These are phyloP conservation scores for Salvia miltiorrhiza DNA, from an alignment of 257 asterid genomes.

Conservation along the genomic window DNA sequence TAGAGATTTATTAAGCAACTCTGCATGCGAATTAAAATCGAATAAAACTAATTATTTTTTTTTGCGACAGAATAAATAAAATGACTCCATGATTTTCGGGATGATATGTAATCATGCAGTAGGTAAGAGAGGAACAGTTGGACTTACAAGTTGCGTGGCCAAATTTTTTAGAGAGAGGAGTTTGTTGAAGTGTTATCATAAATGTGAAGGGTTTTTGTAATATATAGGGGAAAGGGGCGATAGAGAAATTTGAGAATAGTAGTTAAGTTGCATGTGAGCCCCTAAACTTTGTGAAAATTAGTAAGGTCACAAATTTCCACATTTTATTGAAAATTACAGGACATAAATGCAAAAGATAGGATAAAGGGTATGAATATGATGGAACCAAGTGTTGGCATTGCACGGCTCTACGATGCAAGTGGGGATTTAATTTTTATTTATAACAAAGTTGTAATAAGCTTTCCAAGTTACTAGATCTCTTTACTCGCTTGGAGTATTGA, in stretches of 20 bases:
- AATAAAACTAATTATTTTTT: background rate
- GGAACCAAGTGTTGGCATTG: slow-evolving; percentile 26
- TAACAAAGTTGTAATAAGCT: background rate
- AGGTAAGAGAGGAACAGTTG: background rate
- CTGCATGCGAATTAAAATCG: slow-evolving; percentile 5
- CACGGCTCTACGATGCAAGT: slow-evolving; percentile 5
- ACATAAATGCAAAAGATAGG: slow-evolving; percentile 26
- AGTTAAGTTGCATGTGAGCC: slow-evolving; percentile 33
- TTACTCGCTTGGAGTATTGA: background rate
- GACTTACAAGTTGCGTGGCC: slow-evolving; percentile 14
- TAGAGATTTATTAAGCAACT: background rate
- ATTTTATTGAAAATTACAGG: slow-evolving; percentile 21
- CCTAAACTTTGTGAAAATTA: slow-evolving; percentile 21
- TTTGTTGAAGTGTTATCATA: slow-evolving; percentile 3
- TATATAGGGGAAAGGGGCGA: slow-evolving; percentile 32
- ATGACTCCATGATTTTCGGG: background rate
- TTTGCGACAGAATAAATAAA: background rate
- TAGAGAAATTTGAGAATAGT: background rate
- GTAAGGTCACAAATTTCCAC: slow-evolving; percentile 7
- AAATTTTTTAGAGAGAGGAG: background rate
- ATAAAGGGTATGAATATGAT: slow-evolving; percentile 23
- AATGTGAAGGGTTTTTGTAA: slow-evolving; percentile 22
- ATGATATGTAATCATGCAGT: background rate
- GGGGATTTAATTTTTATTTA: slow-evolving; percentile 1
- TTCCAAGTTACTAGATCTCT: slow-evolving; percentile 10